Percentiles rank a stretch among this genome's conserved stretches.
Evolutionary conservation across 305 asterid genomes (phyloP).

Genomic region (Lippia alba): DNA sequence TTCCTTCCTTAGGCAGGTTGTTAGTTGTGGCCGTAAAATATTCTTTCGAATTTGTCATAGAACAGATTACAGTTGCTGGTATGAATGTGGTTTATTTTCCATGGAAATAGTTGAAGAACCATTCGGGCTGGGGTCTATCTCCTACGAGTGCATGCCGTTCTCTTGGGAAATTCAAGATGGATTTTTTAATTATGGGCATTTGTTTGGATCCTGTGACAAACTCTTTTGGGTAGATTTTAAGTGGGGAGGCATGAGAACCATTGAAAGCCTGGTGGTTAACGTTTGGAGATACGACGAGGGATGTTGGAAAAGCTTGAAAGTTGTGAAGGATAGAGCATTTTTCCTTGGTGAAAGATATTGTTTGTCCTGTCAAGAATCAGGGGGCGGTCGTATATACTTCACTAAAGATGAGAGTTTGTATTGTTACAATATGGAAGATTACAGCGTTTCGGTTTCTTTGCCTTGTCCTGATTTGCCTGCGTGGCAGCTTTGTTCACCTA

Average conservation of each 20-base stretch:
- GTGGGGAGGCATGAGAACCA: not conserved
- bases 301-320: not conserved
- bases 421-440: not conserved
- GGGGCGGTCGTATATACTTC: not conserved
- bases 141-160: not conserved
- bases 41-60: not conserved
- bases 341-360: not conserved
- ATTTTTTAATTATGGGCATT: not conserved
- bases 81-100: not conserved
- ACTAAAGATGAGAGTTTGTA: conserved; percentile 3
- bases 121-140: not conserved
- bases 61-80: not conserved
- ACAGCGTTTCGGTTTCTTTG: not conserved
- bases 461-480: not conserved
- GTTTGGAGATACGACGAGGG: not conserved
- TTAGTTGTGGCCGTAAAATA: not conserved
- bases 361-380: not conserved
- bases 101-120: conserved; percentile 7
- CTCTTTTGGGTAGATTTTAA: not conserved
- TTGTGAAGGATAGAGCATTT: not conserved
- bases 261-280: not conserved
- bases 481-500: not conserved
- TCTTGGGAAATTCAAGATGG: not conserved
- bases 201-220: not conserved
- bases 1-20: not conserved